These are phyloP conservation scores for Zymoseptoria tritici DNA, from an alignment of 2,329 filamentous ascomycete species.

Conservation along the genomic window DNA sequence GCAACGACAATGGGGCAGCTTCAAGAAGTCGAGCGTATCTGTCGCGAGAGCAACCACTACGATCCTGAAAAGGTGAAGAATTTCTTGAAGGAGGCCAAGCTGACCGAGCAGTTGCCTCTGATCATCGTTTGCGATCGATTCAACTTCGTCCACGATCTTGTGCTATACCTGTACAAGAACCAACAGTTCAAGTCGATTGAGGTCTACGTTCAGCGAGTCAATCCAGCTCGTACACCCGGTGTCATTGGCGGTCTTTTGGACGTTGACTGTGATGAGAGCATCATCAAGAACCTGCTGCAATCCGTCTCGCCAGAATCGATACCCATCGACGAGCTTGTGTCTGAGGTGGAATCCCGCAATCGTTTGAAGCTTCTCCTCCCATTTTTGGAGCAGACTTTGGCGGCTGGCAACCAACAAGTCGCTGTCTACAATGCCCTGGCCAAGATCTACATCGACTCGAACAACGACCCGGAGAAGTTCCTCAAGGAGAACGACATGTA, in stretches of 20 bases:
- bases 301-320: slow-evolving; percentile 80
- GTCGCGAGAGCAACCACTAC: slow-evolving; percentile 79
- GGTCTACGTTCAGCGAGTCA: slow-evolving; percentile 94
- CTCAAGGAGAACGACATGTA: slow-evolving; percentile 96
- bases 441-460: slow-evolving; percentile 98
- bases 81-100: slow-evolving; percentile 92
- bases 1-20: slow-evolving; percentile 90
- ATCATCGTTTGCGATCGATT: slow-evolving; percentile 99
- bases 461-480: slow-evolving; percentile 97
- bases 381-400: slow-evolving; percentile 88
- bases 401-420: slow-evolving; percentile 87
- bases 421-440: slow-evolving; percentile 95
- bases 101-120: slow-evolving; percentile 86
- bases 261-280: slow-evolving; percentile 91
- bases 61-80: slow-evolving; percentile 97
- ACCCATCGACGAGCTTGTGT: slow-evolving; percentile 88
- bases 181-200: slow-evolving; percentile 99
- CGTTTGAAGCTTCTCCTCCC: slow-evolving; percentile 89
- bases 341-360: slow-evolving; percentile 92
- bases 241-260: slow-evolving; percentile 91
- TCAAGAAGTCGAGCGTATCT: slow-evolving; percentile 94
- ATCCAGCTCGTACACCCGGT: slow-evolving; percentile 80
- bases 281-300: slow-evolving; percentile 84
- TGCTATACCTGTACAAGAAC: slow-evolving; percentile 96
- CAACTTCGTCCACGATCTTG: slow-evolving; percentile 95